These are phyloP conservation scores for Torulaspora delbrueckii DNA, from an alignment of 805 yeast genomes.

Conservation along the genomic window DNA sequence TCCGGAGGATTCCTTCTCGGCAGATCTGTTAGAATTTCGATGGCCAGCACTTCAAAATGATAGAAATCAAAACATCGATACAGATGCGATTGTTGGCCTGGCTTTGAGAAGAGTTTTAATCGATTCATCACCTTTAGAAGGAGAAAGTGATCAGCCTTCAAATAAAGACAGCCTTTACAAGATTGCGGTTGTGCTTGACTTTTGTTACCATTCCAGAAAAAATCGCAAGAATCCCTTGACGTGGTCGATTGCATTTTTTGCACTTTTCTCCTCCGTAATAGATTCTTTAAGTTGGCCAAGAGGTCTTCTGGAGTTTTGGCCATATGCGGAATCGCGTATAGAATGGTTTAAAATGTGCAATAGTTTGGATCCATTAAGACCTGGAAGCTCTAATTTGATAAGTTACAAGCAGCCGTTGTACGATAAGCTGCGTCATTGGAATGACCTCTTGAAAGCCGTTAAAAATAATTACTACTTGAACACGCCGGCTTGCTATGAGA, in stretches of 20 bases:
- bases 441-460: conserved; percentile 20
- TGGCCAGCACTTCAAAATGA: conserved; percentile 15
- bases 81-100: conserved; percentile 16
- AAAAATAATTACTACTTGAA: conserved; percentile 23
- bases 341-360: conserved; percentile 29
- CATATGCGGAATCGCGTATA: conserved; percentile 29
- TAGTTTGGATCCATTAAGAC: conserved; percentile 8
- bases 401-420: conserved; percentile 32
- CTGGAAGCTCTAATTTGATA: conserved; percentile 25
- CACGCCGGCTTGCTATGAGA: conserved; percentile 24
- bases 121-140: conserved; percentile 13
- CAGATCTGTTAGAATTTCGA: conserved; percentile 8
- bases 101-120: conserved; percentile 16
- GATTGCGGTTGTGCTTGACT: conserved; percentile 25
- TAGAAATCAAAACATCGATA: conserved; percentile 3
- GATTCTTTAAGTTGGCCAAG: conserved; percentile 27
- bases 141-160: conserved; percentile 2
- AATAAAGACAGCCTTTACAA: conserved; percentile 3
- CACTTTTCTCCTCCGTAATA: conserved; percentile 18
- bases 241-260: conserved; percentile 28
- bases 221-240: conserved; percentile 11
- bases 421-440: conserved; percentile 32
- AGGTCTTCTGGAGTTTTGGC: conserved; percentile 26
- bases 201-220: conserved; percentile 22
- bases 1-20: conserved; percentile 5